Evolutionary conservation across 805 yeast genomes (phyloP).

Genomic region (Debaryomyces hansenii): DNA sequence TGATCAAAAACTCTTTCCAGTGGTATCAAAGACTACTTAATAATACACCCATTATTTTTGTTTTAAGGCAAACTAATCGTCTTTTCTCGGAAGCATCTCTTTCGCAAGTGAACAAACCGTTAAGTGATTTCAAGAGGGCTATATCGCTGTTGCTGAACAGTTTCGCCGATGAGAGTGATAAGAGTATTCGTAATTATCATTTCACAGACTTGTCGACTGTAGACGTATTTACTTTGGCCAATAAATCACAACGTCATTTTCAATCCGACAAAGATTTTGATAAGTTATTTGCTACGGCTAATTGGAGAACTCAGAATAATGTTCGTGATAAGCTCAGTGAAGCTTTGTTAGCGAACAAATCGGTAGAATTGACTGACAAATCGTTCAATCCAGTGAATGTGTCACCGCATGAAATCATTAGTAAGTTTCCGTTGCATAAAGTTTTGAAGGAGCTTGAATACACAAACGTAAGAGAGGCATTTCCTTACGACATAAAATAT

Average conservation of each 20-base stretch:
- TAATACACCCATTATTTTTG: constrained; percentile 28
- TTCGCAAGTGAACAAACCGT: constrained; percentile 21
- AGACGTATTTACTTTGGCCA: constrained; percentile 31
- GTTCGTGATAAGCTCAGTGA: constrained; percentile 13
- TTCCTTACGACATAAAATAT: constrained; percentile 33
- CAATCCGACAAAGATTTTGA: background rate
- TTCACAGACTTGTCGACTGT: constrained; percentile 27
- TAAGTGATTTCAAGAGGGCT: constrained; percentile 10
- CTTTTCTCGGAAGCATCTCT: constrained; percentile 27
- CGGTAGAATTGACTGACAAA: constrained; percentile 4
- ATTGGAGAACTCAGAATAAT: constrained; percentile 7
- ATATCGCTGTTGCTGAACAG: constrained; percentile 10
- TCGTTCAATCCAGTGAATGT: constrained; percentile 1
- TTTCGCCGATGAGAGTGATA: constrained; percentile 4
- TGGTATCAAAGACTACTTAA: constrained; percentile 31
- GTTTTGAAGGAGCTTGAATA: constrained; percentile 4
- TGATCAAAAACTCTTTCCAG: constrained; percentile 18
- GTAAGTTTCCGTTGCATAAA: constrained; percentile 1
- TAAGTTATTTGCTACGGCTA: background rate
- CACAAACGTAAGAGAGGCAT: constrained; percentile 8
- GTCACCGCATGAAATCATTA: background rate
- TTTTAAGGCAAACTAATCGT: constrained; percentile 26
- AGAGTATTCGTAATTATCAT: constrained; percentile 27
- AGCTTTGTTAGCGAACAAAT: constrained; percentile 3
- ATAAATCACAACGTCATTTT: constrained; percentile 8